These are phyloP conservation scores for Metroxylon sagu DNA, from an alignment of 176 grass and related monocot species.

Conservation along the genomic window DNA sequence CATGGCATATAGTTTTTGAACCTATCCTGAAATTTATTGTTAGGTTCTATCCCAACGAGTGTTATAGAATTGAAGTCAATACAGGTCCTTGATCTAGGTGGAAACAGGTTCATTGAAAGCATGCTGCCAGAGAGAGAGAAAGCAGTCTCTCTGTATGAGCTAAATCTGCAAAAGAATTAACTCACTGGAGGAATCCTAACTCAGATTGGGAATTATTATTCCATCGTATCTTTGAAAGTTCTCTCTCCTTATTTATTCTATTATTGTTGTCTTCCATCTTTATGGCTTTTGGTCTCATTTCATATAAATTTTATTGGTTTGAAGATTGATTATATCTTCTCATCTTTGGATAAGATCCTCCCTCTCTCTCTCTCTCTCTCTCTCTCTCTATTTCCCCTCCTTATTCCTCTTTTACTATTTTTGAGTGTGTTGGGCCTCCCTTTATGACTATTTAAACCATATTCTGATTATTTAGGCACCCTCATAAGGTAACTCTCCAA, in stretches of 20 bases:
- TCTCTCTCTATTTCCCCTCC: no score
- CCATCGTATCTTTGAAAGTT: conserved; percentile 59
- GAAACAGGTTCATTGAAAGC: conserved; percentile 42
- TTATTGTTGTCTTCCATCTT: no score
- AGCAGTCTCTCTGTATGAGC: conserved; percentile 55
- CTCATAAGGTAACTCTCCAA: conserved; percentile 72
- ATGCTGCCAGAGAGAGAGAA: conserved; percentile 56
- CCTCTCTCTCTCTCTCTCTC: no score
- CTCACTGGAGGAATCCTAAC: conserved; percentile 55
- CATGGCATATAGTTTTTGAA: conserved; percentile 49
- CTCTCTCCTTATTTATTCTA: background rate
- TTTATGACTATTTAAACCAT: no score
- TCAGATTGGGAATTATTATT: conserved; percentile 76
- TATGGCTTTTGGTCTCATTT: no score
- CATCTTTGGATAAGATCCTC: no score
- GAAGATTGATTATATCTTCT: no score
- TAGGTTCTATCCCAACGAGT: conserved; percentile 48
- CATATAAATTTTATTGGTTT: no score
- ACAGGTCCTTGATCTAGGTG: conserved; percentile 62
- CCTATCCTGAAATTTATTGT: conserved; percentile 59
- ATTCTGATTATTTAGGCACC: conserved; percentile 10
- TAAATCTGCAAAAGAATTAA: conserved; percentile 54
- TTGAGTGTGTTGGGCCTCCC: no score
- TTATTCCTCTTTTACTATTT: no score
- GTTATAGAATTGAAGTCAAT: conserved; percentile 61